phyloP scores from a whole-genome alignment of 2,329 filamentous ascomycete genomes.

The Scedosporium boydii region DNA sequence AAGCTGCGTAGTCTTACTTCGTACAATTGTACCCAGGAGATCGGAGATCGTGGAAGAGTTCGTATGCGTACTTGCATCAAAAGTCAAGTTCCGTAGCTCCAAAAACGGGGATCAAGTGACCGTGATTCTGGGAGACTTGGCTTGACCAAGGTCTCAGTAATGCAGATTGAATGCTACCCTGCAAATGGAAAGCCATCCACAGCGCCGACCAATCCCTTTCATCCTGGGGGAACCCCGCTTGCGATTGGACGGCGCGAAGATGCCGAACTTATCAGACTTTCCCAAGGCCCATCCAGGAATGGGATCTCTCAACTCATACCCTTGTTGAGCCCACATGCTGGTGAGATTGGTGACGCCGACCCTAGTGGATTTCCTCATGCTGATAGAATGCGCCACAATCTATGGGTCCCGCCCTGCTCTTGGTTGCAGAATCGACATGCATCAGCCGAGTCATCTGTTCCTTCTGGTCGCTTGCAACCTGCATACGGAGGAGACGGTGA shows the following conservation, averaged over 20 bases:
- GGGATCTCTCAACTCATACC: background rate
- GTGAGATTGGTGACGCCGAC: background rate
- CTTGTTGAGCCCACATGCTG: background rate
- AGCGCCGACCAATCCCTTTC: background rate
- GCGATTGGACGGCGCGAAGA: background rate
- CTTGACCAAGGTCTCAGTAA: conserved; percentile 3
- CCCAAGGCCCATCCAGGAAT: background rate
- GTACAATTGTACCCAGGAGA: background rate
- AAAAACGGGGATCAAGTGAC: background rate
- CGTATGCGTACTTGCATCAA: background rate
- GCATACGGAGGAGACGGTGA: background rate
- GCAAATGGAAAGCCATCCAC: background rate
- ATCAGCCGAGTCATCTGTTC: background rate
- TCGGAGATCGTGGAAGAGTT: background rate
- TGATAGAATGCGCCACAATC: background rate
- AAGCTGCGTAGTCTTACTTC: background rate
- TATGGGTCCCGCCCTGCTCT: background rate
- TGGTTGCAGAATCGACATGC: background rate
- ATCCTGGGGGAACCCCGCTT: background rate
- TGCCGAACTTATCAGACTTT: background rate
- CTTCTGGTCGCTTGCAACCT: background rate
- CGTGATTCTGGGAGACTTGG: background rate
- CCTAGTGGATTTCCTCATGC: background rate
- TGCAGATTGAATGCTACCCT: conserved; percentile 1
- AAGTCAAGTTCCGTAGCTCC: background rate